Percentiles rank a stretch among this genome's conserved stretches.
Conservation (phyloP, 495 filamentous ascomycete genomes). For the Xylaria palmicola region DNA sequence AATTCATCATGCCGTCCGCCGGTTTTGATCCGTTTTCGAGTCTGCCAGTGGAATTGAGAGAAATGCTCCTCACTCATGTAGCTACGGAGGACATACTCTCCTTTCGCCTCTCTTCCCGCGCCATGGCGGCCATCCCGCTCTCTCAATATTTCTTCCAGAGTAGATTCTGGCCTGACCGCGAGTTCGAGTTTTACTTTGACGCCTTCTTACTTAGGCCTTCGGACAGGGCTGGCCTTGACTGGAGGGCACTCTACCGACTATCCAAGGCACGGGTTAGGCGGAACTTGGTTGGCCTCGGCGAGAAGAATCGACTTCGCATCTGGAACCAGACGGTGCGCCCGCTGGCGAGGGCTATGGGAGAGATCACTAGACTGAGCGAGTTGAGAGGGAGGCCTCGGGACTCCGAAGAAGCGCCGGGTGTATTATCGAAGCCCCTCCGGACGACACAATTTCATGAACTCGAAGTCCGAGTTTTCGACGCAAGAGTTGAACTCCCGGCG, state of each 20-base stretch:
- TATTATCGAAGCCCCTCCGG: constrained; percentile 1
- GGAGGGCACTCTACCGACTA: constrained; percentile 4
- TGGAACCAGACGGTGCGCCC: constrained; percentile 14
- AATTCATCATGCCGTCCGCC: not conserved
- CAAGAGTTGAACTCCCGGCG: not conserved
- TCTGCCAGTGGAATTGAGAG: constrained; percentile 10
- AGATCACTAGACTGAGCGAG: constrained; percentile 1
- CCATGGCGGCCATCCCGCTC: constrained; percentile 6
- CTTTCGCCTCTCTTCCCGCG: constrained; percentile 16
- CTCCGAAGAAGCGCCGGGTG: not conserved
- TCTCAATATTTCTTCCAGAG: constrained; percentile 14
- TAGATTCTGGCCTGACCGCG: constrained; percentile 8
- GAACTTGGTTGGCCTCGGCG: constrained; percentile 1
- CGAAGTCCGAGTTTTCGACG: not conserved
- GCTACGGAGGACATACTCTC: constrained; percentile 1
- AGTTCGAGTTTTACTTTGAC: constrained; percentile 9
- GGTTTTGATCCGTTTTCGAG: constrained; percentile 5
- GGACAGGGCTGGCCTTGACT: constrained; percentile 8
- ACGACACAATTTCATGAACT: not conserved
- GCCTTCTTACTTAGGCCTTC: constrained; percentile 1
- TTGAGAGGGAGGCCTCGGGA: not conserved
- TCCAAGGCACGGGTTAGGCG: not conserved
- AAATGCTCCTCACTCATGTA: constrained; percentile 10
- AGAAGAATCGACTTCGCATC: constrained; percentile 14
- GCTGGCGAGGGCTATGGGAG: not conserved